Base-by-base conservation (phyloP, 2,329 filamentous ascomycete genomes). In the Chaetomiaceae sp. region DNA sequence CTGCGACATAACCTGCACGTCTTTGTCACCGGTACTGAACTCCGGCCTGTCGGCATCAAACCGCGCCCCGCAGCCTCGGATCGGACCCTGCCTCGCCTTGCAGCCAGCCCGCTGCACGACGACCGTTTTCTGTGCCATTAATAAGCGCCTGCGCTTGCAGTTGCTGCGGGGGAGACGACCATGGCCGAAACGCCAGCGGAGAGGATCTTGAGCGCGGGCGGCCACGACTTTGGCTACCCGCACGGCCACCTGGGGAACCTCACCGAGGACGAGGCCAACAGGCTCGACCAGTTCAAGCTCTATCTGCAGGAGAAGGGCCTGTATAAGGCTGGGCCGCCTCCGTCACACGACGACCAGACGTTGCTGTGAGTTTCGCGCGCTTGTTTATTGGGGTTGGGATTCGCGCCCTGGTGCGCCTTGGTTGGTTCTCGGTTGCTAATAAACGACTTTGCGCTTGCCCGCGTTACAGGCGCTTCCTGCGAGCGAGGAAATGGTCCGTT, bases 241-340 rank as follows among this genome's bases (percentile, higher is more conserved):
- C 72, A 79, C 43, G 90, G 89, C n/a, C 90, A 95, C 66, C 73
- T 92, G 40, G 85, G 89, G 43, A 85, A 92, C 68, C 76, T 96
- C 54, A 87, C 74, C 21, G 72, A 77, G 17, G 74, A 79, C 44
- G 87, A 96, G 71, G 77, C 83, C 58, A 70, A 75, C 25, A 81
- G 84, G 16, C 75, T 96, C 44, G 67, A 70, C 20, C 75, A 80
- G 37, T 95, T 96, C 76, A 95, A 91, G 73, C 65, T 67, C 10
- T 65, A 86, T 33, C 77, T 87, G 30, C 72, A 78, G 57, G 76
- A 87, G 63, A 79, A 83, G 57, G 83, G 81, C 8, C 76, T 82
- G 58, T 88, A 82, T 68, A 77, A 70, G 48, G 77, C 76, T 0
- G 76, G 75, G 0, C 71, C 75, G 42, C 73, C 76, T 14, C 65